Conservation (phyloP, 768 basidiomycete species). For the Dioszegia hungarica region DNA sequence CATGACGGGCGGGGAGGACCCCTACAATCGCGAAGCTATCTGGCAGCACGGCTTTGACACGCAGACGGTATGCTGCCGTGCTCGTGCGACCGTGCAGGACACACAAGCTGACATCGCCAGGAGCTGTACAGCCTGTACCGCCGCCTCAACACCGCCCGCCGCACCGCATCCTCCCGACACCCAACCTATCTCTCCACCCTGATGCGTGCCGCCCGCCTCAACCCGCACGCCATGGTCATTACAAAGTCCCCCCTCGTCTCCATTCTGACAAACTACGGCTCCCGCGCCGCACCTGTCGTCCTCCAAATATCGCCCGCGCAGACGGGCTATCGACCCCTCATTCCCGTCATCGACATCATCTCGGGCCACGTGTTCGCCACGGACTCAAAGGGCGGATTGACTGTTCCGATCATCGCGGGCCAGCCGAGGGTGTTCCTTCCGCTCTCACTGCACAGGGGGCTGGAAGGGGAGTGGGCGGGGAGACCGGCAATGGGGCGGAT, state of each 20-base stretch:
- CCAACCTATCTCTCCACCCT: slow-evolving; percentile 34
- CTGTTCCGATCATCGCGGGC: slow-evolving; percentile 27
- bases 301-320: slow-evolving; percentile 18
- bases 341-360: slow-evolving; percentile 37
- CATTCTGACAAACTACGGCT: slow-evolving; percentile 41
- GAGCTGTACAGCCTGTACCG: slow-evolving; percentile 23
- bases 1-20: slow-evolving; percentile 44
- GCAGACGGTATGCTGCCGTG: slow-evolving; percentile 13
- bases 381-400: slow-evolving; percentile 30
- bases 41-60: slow-evolving; percentile 32
- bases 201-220: slow-evolving; percentile 15
- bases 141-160: slow-evolving; percentile 36
- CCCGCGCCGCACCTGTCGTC: slow-evolving; percentile 14
- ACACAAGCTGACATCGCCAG: not conserved
- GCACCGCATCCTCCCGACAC: slow-evolving; percentile 22
- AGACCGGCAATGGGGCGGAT: not conserved
- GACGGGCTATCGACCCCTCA: slow-evolving; percentile 32
- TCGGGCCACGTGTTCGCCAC: slow-evolving; percentile 34
- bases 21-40: slow-evolving; percentile 47
- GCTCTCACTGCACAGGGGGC: slow-evolving; percentile 14
- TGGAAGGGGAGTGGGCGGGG: slow-evolving; percentile 10
- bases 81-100: not conserved
- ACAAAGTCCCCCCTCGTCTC: slow-evolving; percentile 42
- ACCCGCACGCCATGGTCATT: slow-evolving; percentile 35
- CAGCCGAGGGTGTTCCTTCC: slow-evolving; percentile 42